Evolutionary conservation across 2,329 filamentous ascomycete genomes (phyloP), one percentile per base, ranked within the genome.

Genomic region (Fusarium circinatum): DNA sequence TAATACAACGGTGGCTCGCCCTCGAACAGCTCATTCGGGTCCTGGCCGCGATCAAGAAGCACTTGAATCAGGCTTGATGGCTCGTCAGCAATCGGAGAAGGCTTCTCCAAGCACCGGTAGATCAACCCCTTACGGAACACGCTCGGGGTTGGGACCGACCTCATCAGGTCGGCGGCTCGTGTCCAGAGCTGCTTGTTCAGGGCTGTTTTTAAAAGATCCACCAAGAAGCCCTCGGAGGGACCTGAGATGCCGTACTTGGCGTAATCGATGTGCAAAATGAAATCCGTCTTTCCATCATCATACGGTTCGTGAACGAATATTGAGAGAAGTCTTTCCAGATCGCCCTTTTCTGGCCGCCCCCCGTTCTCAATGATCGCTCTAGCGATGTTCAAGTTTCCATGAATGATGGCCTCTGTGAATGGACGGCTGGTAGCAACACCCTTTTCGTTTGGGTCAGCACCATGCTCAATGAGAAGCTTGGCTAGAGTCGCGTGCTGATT

Each of bases 401-500:
- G 71, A 12, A 70, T 39, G 18, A 78, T 60, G 9, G 77, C 77
- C 38, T 77, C 73, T 22, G 77, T 78, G 34, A 78, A 77, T 39
- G 77, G 77, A 20, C 73, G 74, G 22, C 41, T 63, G 34, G 41
- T 26, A 18, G 75, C 68, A 45, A 70, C 58, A 12, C 75, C 74
- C 57, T 78, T 78, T 22, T 77, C 77, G 45, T 78, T 78, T 24
- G 77, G 77, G 49, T 78, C 68, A 14, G 75, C 75, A 24, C 77
- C 77, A 20, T 65, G 60, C 44, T 78, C 71, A 54, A 78, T 77
- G 20, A 78, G 60, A n/a, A 78, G 75, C 51, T 72, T 73, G 41
- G 73, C 76, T 7, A 78, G 59, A 61, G 66, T 55, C n/a, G 76
- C 77, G 45, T 78, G 75, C 57, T 78, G 76, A 30, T 70, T 65